Evolutionary conservation across 1,284 basidiomycete genomes (phyloP).

Genomic region (Trichosporon sp.): DNA sequence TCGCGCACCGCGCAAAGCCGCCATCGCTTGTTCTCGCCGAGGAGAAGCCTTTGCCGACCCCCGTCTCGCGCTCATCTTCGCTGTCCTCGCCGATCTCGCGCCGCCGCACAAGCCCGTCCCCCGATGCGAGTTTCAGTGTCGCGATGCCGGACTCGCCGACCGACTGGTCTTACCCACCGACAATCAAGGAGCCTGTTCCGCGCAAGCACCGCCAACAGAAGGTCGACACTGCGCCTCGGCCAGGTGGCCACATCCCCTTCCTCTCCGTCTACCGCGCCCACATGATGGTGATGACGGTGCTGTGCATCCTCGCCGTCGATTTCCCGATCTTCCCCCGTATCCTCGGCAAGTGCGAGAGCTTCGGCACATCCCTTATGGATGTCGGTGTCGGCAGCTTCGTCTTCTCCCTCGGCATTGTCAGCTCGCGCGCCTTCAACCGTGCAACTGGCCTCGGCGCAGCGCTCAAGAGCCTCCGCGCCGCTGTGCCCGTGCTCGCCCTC

Average conservation of each 20-base stretch:
- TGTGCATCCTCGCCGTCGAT: slow-evolving; percentile 93
- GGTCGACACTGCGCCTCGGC: neutral
- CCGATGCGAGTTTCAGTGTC: neutral
- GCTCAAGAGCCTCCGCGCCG: slow-evolving; percentile 55
- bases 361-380: slow-evolving; percentile 96
- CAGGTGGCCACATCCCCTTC: slow-evolving; percentile 51
- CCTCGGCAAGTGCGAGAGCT: slow-evolving; percentile 90
- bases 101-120: neutral
- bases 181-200: neutral
- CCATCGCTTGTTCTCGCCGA: slow-evolving; percentile 16
- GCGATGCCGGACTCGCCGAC: neutral
- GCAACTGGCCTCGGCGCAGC: neutral
- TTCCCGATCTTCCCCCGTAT: slow-evolving; percentile 84
- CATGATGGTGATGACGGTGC: slow-evolving; percentile 88
- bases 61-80: neutral
- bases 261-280: slow-evolving; percentile 87
- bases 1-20: slow-evolving; percentile 9
- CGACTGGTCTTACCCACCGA: neutral
- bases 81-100: slow-evolving; percentile 10
- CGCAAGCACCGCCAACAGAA: neutral
- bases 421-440: slow-evolving; percentile 53
- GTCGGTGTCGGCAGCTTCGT: slow-evolving; percentile 70
- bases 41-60: neutral
- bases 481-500: slow-evolving; percentile 65
- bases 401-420: slow-evolving; percentile 87